phyloP scores from a whole-genome alignment of 306 rosid genomes.

The Alnus glutinosa region DNA sequence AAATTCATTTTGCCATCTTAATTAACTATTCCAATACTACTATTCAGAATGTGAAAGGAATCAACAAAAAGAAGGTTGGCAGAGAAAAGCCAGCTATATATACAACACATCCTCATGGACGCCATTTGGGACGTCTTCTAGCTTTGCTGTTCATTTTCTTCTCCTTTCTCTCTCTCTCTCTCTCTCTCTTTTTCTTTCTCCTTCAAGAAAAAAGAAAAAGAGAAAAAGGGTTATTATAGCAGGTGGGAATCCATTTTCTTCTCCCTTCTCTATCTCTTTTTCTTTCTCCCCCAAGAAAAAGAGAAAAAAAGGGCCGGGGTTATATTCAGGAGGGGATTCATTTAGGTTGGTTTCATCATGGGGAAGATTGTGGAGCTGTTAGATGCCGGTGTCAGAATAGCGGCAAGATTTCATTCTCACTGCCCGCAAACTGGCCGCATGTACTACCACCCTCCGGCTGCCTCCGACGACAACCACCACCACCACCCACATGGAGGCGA shows the following conservation, averaged over 20 bases:
- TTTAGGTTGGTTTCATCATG: slow-evolving; percentile 8
- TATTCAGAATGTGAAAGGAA: too few relatives aligned
- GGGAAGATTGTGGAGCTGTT: slow-evolving; percentile 47
- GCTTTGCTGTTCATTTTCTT: not conserved
- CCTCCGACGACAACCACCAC: slow-evolving; percentile 25
- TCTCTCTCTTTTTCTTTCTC: not conserved
- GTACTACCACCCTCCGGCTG: slow-evolving; percentile 56
- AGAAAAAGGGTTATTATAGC: not conserved
- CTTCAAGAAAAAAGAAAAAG: not conserved
- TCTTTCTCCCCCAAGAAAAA: not conserved
- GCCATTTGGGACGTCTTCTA: slow-evolving; percentile 4
- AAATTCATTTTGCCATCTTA: too few relatives aligned
- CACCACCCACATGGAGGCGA: slow-evolving; percentile 11
- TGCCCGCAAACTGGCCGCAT: slow-evolving; percentile 57
- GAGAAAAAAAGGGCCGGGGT: not conserved
- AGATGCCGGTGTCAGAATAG: slow-evolving; percentile 56
- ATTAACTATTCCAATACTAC: too few relatives aligned
- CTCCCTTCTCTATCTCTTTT: not conserved
- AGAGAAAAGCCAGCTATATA: not conserved
- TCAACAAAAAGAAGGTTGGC: too few relatives aligned
- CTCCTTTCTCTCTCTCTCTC: not conserved
- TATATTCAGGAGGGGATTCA: too few relatives aligned
- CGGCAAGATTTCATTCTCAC: slow-evolving; percentile 55
- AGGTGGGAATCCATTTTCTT: not conserved
- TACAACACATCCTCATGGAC: not conserved